These are phyloP conservation scores for Eleusine indica DNA, from an alignment of 176 grass and related monocot genomes.

Conservation along the genomic window DNA sequence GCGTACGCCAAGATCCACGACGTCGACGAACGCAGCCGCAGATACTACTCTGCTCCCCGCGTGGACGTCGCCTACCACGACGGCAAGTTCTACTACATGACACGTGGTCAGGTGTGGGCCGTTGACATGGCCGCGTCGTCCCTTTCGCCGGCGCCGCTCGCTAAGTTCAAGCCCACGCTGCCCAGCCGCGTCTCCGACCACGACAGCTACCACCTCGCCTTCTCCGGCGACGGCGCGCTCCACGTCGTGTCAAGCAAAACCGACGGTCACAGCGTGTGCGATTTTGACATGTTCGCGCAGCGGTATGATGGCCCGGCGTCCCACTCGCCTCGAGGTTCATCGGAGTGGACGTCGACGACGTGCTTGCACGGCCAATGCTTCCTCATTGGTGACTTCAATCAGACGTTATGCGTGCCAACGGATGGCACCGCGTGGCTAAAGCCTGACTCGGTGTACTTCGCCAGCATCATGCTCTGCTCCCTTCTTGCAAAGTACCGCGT, in stretches of 20 bases:
- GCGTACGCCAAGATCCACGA: background rate
- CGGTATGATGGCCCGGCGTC: background rate
- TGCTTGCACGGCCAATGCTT: slow-evolving; percentile 4
- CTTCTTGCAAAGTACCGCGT: background rate
- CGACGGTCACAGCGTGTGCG: too few species aligned
- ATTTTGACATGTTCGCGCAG: background rate
- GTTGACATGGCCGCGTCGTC: slow-evolving; percentile 20
- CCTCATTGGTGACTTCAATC: slow-evolving; percentile 7
- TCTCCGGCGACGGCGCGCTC: slow-evolving; percentile 18
- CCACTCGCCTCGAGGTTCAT: background rate
- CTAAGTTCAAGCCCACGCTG: background rate
- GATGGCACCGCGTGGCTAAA: background rate
- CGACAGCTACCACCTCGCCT: slow-evolving; percentile 5
- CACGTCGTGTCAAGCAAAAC: slow-evolving; percentile 21
- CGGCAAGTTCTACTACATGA: slow-evolving; percentile 39
- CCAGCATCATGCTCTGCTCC: background rate
- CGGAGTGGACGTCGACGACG: background rate
- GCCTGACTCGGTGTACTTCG: slow-evolving; percentile 30
- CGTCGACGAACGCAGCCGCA: background rate
- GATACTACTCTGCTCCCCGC: too few species aligned
- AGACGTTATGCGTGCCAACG: background rate
- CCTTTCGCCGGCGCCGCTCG: background rate
- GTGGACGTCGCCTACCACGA: slow-evolving; percentile 29
- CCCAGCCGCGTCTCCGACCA: background rate
- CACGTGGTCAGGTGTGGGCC: background rate